Evolutionary conservation across 352 stramenopile genomes (phyloP).

Genomic region (Pythium graminicola): DNA sequence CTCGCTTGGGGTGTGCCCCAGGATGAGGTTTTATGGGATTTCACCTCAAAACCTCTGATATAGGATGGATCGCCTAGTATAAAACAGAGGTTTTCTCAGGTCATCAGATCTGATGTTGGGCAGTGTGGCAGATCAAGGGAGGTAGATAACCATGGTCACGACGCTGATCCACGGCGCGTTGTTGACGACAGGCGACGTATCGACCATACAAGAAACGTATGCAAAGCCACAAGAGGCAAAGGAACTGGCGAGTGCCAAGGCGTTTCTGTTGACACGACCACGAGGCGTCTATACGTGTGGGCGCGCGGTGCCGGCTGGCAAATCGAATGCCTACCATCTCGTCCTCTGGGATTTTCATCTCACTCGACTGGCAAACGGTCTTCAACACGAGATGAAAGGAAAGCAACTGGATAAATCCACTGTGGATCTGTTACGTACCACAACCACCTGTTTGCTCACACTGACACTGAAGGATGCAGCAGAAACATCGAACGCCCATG

Average conservation of each 20-base stretch:
- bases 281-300: constrained; percentile 59
- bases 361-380: constrained; percentile 31
- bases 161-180: constrained; percentile 8
- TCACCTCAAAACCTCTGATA: constrained; percentile 16
- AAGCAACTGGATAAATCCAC: constrained; percentile 1
- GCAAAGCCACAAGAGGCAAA: neutral
- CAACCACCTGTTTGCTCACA: constrained; percentile 16
- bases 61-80: neutral
- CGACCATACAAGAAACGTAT: neutral
- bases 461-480: neutral
- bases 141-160: constrained; percentile 16
- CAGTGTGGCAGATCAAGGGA: too few relatives aligned
- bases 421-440: constrained; percentile 3
- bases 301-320: constrained; percentile 21
- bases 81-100: constrained; percentile 5
- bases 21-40: constrained; percentile 18
- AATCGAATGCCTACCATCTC: constrained; percentile 7
- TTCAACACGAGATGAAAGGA: constrained; percentile 10
- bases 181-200: neutral
- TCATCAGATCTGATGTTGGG: neutral
- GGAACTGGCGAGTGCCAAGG: constrained; percentile 33
- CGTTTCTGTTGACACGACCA: constrained; percentile 41
- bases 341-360: constrained; percentile 61
- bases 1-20: constrained; percentile 2
- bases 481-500: constrained; percentile 20